Evolutionary conservation across 208 protist genomes (phyloP).

Genomic region (Trypanosoma melophagium): DNA sequence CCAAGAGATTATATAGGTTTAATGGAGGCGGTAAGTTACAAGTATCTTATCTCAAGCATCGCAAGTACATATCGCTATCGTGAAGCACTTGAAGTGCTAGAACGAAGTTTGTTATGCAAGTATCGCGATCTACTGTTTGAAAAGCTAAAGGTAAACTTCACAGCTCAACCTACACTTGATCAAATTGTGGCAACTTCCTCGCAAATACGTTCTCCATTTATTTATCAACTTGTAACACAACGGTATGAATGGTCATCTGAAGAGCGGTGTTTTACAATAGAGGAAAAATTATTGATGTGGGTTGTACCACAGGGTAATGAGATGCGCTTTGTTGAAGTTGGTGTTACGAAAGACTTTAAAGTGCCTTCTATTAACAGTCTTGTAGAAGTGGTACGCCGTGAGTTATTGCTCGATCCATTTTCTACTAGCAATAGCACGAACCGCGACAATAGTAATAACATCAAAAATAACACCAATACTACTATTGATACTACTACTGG

Average conservation of each 20-base stretch:
- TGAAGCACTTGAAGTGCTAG: slow-evolving; percentile 83
- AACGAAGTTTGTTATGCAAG: slow-evolving; percentile 61
- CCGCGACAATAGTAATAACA: not conserved
- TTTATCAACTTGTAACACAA: slow-evolving; percentile 70
- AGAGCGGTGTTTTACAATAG: slow-evolving; percentile 37
- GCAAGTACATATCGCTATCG: slow-evolving; percentile 85
- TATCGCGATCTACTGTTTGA: slow-evolving; percentile 76
- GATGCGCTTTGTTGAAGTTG: slow-evolving; percentile 87
- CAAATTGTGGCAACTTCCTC: slow-evolving; percentile 81
- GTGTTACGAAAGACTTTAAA: slow-evolving; percentile 79
- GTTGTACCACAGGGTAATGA: slow-evolving; percentile 73
- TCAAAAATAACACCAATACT: too few relatives aligned
- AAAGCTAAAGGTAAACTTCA: slow-evolving; percentile 83
- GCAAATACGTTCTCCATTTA: slow-evolving; percentile 52
- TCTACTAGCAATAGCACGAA: not conserved
- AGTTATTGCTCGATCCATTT: slow-evolving; percentile 65
- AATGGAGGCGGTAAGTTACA: slow-evolving; percentile 53
- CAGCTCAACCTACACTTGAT: slow-evolving; percentile 61
- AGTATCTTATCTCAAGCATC: slow-evolving; percentile 67
- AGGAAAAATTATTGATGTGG: slow-evolving; percentile 85
- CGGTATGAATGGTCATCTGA: slow-evolving; percentile 68
- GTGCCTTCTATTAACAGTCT: slow-evolving; percentile 54
- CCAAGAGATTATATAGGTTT: slow-evolving; percentile 48
- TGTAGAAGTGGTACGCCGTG: slow-evolving; percentile 48
- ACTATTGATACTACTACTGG: not conserved